Base-by-base conservation (phyloP, 352 stramenopile species). In the Pythium rishiriense region DNA sequence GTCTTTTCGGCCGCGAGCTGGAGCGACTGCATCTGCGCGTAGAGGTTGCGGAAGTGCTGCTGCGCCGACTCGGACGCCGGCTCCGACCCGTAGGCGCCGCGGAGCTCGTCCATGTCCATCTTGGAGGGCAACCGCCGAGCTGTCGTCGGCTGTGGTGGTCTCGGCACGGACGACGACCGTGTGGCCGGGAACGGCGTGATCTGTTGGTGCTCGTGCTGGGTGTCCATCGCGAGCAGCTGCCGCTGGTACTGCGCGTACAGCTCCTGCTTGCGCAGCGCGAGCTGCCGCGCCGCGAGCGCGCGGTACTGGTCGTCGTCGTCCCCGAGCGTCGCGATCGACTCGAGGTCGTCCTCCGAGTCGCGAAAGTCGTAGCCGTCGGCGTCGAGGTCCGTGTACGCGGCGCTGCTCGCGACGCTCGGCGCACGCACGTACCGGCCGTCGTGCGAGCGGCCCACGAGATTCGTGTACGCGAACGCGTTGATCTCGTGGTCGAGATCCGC, bases 11-110 rank as follows among this genome's bases (percentile, higher is more conserved):
- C 58, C 19, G 58, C 39, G 48, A 66, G 51, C 49, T 66, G 58
- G 17, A 66, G 49, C 58, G 58, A 58, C 49, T 66, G 43, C 48
- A 66, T 66, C 39, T 58, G 58, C 49, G 58, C 41, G 39, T 66
- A 59, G 10, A 66, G 22, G 25, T 66, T 47, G 19, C 53, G 33
- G 26, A 53, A 53, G 22, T 43, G 45, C 10, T 45, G 31, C 17
- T 54, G 43, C 37, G 56, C 28, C 31, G 29, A 24, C 17, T 52
- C 45, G 10, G 33, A 39, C 1, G 33, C 11, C 33, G 33, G n/a
- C n/a, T n/a, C n/a, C n/a, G n/a, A n/a, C n/a, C n/a, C n/a, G n/a
- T n/a, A 39, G 24, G 37, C 42, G 10, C 12, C 21, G 9, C 21
- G 42, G 12, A 37, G 33, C 14, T 47, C n/a, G 15, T 37, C 41